Evolutionary conservation across 495 filamentous ascomycete species (phyloP), one percentile per base, ranked within the genome.

Genomic region (Achaetomiella virescens): DNA sequence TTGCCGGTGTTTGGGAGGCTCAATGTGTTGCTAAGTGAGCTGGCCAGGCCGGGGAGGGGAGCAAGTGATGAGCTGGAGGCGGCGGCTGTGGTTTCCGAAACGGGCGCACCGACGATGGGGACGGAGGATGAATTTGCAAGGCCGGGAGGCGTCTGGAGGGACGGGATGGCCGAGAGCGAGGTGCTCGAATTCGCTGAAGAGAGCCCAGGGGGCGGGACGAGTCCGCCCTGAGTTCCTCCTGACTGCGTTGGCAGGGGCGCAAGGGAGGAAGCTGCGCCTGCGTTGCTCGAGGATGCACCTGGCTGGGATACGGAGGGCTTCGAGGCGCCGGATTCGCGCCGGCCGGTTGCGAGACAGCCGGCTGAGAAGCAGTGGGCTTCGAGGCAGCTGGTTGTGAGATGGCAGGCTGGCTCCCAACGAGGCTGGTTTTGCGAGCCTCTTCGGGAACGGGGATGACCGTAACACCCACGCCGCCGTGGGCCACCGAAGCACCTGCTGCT

Each of bases 401-500:
- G 18, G 44, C 45, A 11, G 63, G 58, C 14, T 55, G 36, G 7
- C 58, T 54, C 24, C 49, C 60, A 8, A 55, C 55, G 35, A 42
- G 25, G 27, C 59, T 68, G 22, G 60, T 61, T 14, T 51, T 68
- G 4, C 51, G 51, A 14, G 57, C 53, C 10, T 49, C 55, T 29
- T 54, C 33, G 6, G 64, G 64, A 38, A 72, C 52, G 3, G 61
- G 27, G n/a, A 69, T 40, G 15, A 63, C 52, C 25, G 60, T 53
- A 14, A 70, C 61, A 27, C 68, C 68, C 5, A 70, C 54, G 8
- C 68, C 70, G 20, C 68, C 70, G 17, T 37, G 58, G 9, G 64
- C 15, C 1, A 52, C 48, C 6, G 45, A 37, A 40, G 54, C 57
- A 6, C 31, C 55, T 8, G 55, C 45, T 2, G 3, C 53, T 3